phyloP scores from a whole-genome alignment of 2,329 filamentous ascomycete species.

The Penicillium sp. region DNA sequence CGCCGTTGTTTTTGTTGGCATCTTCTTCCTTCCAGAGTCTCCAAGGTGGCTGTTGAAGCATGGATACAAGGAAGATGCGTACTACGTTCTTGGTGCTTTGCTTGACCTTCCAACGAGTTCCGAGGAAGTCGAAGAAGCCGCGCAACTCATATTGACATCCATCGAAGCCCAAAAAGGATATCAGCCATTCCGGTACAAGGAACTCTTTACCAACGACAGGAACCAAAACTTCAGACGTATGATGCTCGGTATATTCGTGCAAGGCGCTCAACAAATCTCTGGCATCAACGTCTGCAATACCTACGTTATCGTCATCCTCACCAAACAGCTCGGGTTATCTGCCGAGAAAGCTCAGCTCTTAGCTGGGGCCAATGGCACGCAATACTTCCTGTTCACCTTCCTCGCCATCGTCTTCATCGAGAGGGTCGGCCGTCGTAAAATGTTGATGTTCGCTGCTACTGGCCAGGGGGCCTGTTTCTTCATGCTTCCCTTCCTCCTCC shows the following conservation, averaged over 20 bases:
- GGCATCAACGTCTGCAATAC: constrained; percentile 24
- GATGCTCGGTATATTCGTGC: constrained; percentile 45
- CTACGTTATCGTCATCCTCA: constrained; percentile 15
- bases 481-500: constrained; percentile 7
- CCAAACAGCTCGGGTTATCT: constrained; percentile 11
- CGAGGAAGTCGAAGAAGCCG: constrained; percentile 38
- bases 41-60: constrained; percentile 31
- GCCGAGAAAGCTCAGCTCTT: constrained; percentile 9
- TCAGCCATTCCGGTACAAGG: constrained; percentile 16
- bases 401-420: constrained; percentile 20
- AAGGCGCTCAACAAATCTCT: constrained; percentile 49
- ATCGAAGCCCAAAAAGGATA: too few relatives aligned
- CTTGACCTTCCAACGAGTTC: constrained; percentile 8
- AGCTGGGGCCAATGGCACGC: constrained; percentile 15
- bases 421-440: constrained; percentile 12
- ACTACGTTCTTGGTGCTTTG: not conserved
- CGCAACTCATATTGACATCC: constrained; percentile 28
- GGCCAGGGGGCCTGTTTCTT: constrained; percentile 15
- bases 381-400: constrained; percentile 11
- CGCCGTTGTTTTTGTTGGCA: constrained; percentile 19
- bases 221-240: constrained; percentile 43
- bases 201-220: constrained; percentile 40
- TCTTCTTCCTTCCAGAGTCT: constrained; percentile 42
- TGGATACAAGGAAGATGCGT: constrained; percentile 6
- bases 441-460: constrained; percentile 17